Evolutionary conservation across 2,329 filamentous ascomycete genomes (phyloP), one percentile per base, ranked within the genome.

Genomic region (Trichoderma sp.): DNA sequence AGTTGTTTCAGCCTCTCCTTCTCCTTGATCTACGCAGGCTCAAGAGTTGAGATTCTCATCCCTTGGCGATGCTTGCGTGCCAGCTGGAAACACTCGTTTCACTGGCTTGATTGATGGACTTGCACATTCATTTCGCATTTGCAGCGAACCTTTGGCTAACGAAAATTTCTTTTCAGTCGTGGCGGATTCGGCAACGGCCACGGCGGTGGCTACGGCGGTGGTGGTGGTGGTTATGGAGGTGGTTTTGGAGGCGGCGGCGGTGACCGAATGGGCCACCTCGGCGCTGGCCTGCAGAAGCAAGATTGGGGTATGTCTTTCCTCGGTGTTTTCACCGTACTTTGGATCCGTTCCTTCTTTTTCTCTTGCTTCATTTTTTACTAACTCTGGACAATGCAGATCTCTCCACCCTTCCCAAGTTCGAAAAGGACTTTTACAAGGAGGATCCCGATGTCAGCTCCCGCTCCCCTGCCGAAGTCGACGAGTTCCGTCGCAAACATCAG

Each of bases 351-450:
- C 8, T 27, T 50, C 16, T 18, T 18, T 60, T 8, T 29, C 24
- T 67, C 9, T 14, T 11, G 9, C n/a, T n/a, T 18, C 16, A 3
- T 24, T 27, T 33, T 29, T 60, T 77, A 75, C 80, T 83, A 81
- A 83, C 75, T 6, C 6, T 53, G 7, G 14, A 33, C 16, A 50
- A 62, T 38, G 24, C 79, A 97, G 97, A 99, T 83, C 81, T 97
- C 72, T 88, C 85, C 82, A 85, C 92, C 7, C 83, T 99, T 63
- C 96, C 97, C 81, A 98, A 98, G 86, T 99, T 99, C 87, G 97
- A 99, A 85, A 99, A 99, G 87, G 95, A 94, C 9, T 99, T 99
- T 88, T 99, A 99, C 91, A 98, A 98, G 88, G 97, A 98, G 87
- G 92, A 97, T 83, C 89, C 93, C 38, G 91, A 91, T 76, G 96